Evolutionary conservation across 805 yeast species (phyloP), one percentile per base, ranked within the genome.

Genomic region (Yamadazyma tumulicola): DNA sequence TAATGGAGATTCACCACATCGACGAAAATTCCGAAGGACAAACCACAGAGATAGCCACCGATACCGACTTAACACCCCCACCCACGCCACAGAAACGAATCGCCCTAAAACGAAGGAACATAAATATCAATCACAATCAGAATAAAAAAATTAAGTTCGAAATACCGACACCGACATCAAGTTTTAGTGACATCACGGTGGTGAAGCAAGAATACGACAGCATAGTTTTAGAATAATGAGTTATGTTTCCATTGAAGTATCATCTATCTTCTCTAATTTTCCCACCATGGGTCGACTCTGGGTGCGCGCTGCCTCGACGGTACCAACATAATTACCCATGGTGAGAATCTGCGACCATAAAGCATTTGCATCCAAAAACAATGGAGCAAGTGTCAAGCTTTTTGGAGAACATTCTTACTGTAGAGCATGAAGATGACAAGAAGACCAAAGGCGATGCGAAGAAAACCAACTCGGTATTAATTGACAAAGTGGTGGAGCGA

Each of bases 401-500:
- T 36, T 40, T 64, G 8, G 69, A 64, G 31, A 58, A 54, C 41
- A 60, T 64, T 37, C 44, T 64, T 30, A 46, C 59, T 16, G 58
- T 54, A 18, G 63, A 59, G 23, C 43, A 34, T 39, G 48, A 33
- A 22, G 12, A 17, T 21, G 25, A 15, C 32, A 19, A 17, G 19
- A 5, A 29, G 32, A 31, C n/a, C 26, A 31, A 21, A 12, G 32
- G 8, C 19, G 19, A 31, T 13, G 28, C 35, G 21, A 32, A 31
- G 19, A 29, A 21, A 19, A 18, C 31, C 12, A 35, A 32, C 31
- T 36, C 41, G 5, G n/a, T 44, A 2, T 26, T 83, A 51, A 69
- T 85, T 0, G 95, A 86, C 46, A 80, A 79, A 36, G 57, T 86
- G 35, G 72, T 86, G 45, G 95, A 87, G 48, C 74, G 79, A 49